Evolutionary conservation across 1,284 basidiomycete species (phyloP).

Genomic region (Mycena sp.): DNA sequence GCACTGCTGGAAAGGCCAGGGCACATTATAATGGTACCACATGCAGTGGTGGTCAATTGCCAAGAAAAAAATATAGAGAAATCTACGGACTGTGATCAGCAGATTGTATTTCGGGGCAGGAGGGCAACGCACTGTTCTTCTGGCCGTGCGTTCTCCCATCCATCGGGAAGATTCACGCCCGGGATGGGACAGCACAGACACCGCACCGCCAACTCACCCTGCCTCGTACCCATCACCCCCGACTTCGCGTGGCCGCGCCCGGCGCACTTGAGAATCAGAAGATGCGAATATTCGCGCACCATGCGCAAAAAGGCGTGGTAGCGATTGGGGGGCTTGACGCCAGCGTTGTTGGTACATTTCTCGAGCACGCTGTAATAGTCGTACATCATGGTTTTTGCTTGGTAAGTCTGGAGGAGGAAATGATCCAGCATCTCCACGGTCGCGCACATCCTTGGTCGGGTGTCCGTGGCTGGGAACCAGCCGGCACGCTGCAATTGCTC

Average conservation of each 20-base stretch:
- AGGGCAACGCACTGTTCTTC: conserved; percentile 16
- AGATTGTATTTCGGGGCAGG: too few species aligned
- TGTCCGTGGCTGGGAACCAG: conserved; percentile 31
- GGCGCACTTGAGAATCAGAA: too few species aligned
- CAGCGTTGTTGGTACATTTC: conserved; percentile 33
- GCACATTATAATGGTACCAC: too few species aligned
- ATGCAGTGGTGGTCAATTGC: too few species aligned
- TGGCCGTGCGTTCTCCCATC: conserved; percentile 34
- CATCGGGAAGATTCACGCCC: conserved; percentile 38
- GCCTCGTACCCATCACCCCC: conserved; percentile 26
- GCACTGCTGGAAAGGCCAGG: too few species aligned
- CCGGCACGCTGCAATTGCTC: conserved; percentile 30
- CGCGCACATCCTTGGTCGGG: conserved; percentile 25
- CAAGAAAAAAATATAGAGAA: too few species aligned
- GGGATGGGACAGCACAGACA: conserved; percentile 42
- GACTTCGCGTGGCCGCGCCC: conserved; percentile 35
- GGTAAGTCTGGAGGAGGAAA: conserved; percentile 6
- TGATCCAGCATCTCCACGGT: conserved; percentile 25
- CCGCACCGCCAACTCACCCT: conserved; percentile 35
- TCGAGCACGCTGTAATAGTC: conserved; percentile 29
- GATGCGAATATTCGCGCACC: too few species aligned
- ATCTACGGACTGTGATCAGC: too few species aligned
- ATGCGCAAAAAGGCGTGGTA: too few species aligned
- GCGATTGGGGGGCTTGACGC: conserved; percentile 20
- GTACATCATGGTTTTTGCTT: conserved; percentile 24